A percentile compares a stretch with the other conserved stretches of the same genome.
Evolutionary conservation across 305 asterid genomes (phyloP).

Genomic region (Solanum hybrid): DNA sequence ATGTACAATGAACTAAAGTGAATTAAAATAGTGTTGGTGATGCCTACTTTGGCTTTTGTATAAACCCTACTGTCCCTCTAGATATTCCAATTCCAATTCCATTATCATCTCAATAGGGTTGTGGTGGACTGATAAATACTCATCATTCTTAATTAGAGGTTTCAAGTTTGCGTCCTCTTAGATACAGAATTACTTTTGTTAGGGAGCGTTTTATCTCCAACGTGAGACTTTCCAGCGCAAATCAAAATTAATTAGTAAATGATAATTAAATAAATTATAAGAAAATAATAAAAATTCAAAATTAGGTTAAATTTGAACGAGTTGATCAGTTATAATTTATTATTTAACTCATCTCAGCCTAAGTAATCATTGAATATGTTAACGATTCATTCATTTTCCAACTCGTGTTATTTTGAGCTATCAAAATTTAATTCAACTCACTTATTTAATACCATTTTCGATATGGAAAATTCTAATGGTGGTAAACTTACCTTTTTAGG

Average conservation of each 20-base stretch:
- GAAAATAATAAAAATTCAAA: background rate
- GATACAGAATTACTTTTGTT: fast-evolving
- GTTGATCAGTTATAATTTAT: background rate
- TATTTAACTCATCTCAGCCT: background rate
- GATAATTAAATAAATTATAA: background rate
- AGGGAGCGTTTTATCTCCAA: fast-evolving
- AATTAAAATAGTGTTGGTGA: background rate
- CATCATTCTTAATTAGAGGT: too few species aligned
- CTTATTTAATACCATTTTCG: background rate
- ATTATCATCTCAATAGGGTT: fast-evolving
- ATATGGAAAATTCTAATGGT: too few species aligned
- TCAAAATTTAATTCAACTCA: background rate
- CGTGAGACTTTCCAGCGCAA: too few species aligned
- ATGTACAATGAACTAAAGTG: background rate
- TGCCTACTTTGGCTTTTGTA: background rate
- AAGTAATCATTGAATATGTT: background rate
- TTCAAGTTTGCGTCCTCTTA: too few species aligned
- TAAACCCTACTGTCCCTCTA: background rate
- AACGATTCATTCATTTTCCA: background rate
- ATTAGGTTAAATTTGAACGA: background rate
- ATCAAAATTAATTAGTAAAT: background rate
- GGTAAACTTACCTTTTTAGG: background rate
- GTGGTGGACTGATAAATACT: fast-evolving
- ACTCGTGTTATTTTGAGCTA: background rate
- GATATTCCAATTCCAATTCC: background rate